Evolutionary conservation across 106 monocot genomes (phyloP), one percentile per base, ranked within the genome.

Genomic region (Allium cepa): DNA sequence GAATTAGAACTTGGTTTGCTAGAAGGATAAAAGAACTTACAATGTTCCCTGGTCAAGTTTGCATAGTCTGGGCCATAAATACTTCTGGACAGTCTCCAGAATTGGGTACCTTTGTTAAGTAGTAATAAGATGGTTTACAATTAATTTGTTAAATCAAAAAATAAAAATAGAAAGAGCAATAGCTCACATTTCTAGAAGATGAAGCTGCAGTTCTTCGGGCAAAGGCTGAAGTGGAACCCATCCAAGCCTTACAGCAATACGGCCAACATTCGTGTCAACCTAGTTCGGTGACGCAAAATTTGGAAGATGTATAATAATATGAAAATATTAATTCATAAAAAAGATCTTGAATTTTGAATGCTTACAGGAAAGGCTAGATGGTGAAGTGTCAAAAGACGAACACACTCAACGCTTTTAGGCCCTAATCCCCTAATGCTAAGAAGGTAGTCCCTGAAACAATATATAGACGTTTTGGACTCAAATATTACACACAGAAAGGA

Each of bases 151-250:
- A 22, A 22, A 36, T 5, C 36, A 36, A 36, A 36, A 36, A 36
- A 36, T 36, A 26, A 62, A 50, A 26, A 66, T 16, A 70, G 3
- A 36, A 36, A 36, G 36, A 36, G 36, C 5, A 36, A 36, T 36
- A 36, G 36, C 86, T 81, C 71, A 99, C 97, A 99, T 53, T 72
- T 99, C 97, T 73, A 99, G 63, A 55, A 99, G 86, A 79, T 99
- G 97, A 61, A 99, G 68, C 69, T 99, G 92, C 71, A 99, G 84
- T 18, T 92, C 92, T 78, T 92, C 97, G 3, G 97, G 97, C 56
- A 99, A 69, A n/a, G 97, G 92, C 69, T 99, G 92, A 67, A 99
- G 86, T 50, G 97, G 97, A 22, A 99, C 97, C 97, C 97, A 99
- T 80, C 97, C 97, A 55, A 99, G 75, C 63, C 97, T 92, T 64